Base-by-base conservation (phyloP, 257 asterid species). In the Salvia splendens region DNA sequence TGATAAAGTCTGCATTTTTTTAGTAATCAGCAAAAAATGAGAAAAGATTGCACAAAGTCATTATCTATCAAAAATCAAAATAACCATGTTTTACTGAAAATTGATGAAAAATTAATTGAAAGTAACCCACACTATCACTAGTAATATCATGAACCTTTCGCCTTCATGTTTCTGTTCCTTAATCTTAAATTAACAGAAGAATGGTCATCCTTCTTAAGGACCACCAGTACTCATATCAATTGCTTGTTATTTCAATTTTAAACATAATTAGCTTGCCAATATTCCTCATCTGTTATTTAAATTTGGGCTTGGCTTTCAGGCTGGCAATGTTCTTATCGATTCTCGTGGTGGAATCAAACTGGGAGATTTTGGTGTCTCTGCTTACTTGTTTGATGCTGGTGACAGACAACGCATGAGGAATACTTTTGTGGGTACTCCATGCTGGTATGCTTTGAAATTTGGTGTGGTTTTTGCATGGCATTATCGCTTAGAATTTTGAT, bases 301-400 rank as follows among this genome's bases (percentile, higher is more conserved):
- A 67, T 42, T 58, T 62, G 59, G n/a, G 10, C 28, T 42, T 68
- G 14, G 5, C 58, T 74, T 69, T 24, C 83, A 94, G 99, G 98
- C 99, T 75, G 96, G 99, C 73, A 94, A 94, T 73, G 75, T 94
- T 77, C 93, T 94, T 60, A 83, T 94, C 51, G 98, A 87, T 71
- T 28, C 91, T 33, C 95, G 89, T 58, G 98, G 97, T 62, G 91
- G 83, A 72, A 80, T 94, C 84, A 94, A 94, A 73, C 74, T 94
- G 77, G 99, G 99, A 61, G 99, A 94, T 83, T 94, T 94, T 81
- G 99, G 99, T 56, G 99, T 94, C 65, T 94, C 99, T 78, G 98
- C 99, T 63, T 89, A 86, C 85, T 75, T 94, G 75, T 94, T 94
- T 82, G 99, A 91, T 83, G 79, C 96, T 47, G 97, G 98, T 73